Evolutionary conservation across 768 basidiomycete species (phyloP).

Genomic region (Mycena rebaudengoi): DNA sequence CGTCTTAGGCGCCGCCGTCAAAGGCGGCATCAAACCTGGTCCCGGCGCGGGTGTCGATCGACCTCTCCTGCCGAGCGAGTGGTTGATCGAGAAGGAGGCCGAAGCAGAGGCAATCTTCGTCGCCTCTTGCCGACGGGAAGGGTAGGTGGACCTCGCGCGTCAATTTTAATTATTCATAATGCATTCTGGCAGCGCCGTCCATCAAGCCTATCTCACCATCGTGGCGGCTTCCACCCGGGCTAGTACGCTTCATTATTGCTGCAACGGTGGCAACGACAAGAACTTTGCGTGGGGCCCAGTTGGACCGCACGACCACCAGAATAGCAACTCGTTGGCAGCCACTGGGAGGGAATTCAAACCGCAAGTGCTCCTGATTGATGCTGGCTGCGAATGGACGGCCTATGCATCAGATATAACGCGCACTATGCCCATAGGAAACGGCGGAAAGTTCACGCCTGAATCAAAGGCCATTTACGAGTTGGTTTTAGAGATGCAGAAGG

Average conservation of each 20-base stretch:
- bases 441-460: conserved; percentile 86
- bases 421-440: conserved; percentile 93
- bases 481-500: conserved; percentile 91
- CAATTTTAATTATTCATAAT: background rate
- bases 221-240: conserved; percentile 89
- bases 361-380: conserved; percentile 90
- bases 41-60: conserved; percentile 54
- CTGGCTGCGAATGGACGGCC: conserved; percentile 86
- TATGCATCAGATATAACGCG: conserved; percentile 70
- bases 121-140: conserved; percentile 87
- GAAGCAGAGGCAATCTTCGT: conserved; percentile 96
- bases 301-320: conserved; percentile 59
- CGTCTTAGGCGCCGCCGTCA: conserved; percentile 80
- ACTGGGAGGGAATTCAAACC: conserved; percentile 57
- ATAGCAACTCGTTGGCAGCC: conserved; percentile 57
- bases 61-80: conserved; percentile 76
- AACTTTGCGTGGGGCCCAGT: conserved; percentile 89
- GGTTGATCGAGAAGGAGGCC: conserved; percentile 91
- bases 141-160: conserved; percentile 56
- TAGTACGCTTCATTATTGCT: conserved; percentile 91
- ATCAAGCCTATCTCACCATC: conserved; percentile 93
- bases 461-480: conserved; percentile 86
- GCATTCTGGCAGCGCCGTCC: conserved; percentile 63
- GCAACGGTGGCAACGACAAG: conserved; percentile 75
- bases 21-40: conserved; percentile 57